Conservation (phyloP, 495 filamentous ascomycete species). For the Bombardia bombarda region DNA sequence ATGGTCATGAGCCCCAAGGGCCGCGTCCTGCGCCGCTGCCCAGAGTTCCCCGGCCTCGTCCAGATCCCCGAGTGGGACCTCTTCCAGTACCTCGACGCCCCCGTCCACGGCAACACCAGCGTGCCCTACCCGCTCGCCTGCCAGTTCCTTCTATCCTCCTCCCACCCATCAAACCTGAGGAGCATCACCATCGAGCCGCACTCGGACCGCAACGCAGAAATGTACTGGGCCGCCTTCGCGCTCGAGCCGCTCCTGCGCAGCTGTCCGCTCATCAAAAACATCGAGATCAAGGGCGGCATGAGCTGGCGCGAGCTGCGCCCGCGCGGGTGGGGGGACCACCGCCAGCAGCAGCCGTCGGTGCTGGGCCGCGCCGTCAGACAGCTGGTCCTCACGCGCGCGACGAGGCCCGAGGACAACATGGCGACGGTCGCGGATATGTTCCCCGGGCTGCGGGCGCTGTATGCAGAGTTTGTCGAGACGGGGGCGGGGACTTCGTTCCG, state of each 20-base stretch:
- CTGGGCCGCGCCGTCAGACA: not conserved
- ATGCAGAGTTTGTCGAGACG: slow-evolving; percentile 2
- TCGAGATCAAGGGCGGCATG: slow-evolving; percentile 1
- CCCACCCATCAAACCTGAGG: not conserved
- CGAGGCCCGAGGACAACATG: not conserved
- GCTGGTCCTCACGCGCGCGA: not conserved
- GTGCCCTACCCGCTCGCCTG: no score
- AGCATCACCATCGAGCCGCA: not conserved
- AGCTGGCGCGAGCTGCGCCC: not conserved
- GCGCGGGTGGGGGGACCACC: not conserved
- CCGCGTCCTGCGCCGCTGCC: slow-evolving; percentile 1
- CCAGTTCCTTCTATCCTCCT: not conserved
- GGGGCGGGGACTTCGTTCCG: not conserved
- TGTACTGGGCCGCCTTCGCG: not conserved
- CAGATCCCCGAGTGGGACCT: slow-evolving; percentile 2
- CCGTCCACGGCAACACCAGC: no score
- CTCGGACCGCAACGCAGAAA: slow-evolving; percentile 1
- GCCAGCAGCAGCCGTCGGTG: not conserved
- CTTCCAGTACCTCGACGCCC: not conserved
- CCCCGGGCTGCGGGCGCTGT: not conserved
- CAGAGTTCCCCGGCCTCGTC: not conserved
- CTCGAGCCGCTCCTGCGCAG: slow-evolving; percentile 1
- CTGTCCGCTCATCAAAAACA: not conserved
- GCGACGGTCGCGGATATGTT: not conserved
- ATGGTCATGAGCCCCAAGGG: slow-evolving; percentile 1